phyloP scores from a whole-genome alignment of 2,329 filamentous ascomycete species.

The Xylaria sp. region DNA sequence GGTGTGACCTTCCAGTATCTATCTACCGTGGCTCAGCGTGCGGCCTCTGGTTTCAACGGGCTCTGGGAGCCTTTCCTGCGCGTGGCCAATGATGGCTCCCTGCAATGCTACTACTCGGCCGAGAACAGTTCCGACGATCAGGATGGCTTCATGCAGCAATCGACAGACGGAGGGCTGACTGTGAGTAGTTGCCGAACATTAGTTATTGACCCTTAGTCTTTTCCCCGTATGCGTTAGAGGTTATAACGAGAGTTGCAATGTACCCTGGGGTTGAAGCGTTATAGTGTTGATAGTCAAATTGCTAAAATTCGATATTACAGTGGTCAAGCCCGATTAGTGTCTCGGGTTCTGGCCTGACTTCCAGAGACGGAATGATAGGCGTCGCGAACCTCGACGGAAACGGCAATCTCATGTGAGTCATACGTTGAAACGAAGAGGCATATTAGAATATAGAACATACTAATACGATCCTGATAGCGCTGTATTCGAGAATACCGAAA shows the following conservation, averaged over 20 bases:
- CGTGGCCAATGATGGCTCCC: conserved; percentile 49
- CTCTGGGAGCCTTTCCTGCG: conserved; percentile 59
- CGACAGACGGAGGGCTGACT: conserved; percentile 52
- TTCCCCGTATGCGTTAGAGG: neutral
- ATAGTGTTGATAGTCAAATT: conserved; percentile 10
- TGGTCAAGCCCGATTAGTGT: conserved; percentile 44
- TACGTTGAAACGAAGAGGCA: neutral
- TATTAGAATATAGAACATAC: neutral
- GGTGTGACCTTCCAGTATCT: conserved; percentile 52
- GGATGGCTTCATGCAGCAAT: conserved; percentile 54
- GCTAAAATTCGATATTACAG: conserved; percentile 26
- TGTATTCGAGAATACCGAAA: conserved; percentile 56
- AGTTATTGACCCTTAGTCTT: neutral
- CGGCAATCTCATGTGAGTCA: conserved; percentile 49
- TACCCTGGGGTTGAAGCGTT: neutral
- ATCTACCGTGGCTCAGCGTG: conserved; percentile 44
- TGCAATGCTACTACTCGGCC: conserved; percentile 57
- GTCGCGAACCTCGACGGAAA: conserved; percentile 49
- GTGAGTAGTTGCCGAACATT: conserved; percentile 19
- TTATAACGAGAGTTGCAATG: neutral
- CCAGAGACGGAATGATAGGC: conserved; percentile 59
- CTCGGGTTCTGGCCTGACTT: conserved; percentile 48
- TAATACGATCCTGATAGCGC: conserved; percentile 38
- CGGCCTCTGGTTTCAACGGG: conserved; percentile 47
- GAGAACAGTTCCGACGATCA: conserved; percentile 54